Base-by-base conservation (phyloP, 2,329 filamentous ascomycete genomes). In the Chaetoscypha palmicola region DNA sequence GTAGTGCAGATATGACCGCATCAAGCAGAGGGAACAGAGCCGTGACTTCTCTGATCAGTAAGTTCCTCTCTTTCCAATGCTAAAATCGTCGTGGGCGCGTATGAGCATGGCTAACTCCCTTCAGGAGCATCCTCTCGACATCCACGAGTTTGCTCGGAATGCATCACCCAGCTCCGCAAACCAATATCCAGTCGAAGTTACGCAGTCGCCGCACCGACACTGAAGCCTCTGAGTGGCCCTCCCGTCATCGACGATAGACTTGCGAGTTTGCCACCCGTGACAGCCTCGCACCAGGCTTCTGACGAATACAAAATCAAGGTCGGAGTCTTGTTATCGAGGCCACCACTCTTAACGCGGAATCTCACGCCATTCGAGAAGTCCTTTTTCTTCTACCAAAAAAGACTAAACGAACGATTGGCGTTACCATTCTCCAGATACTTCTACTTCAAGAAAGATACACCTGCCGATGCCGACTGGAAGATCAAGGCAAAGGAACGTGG, bases 351-450 rank as follows among this genome's bases (percentile, higher is more conserved):
- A 58, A 97, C 92, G 20, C 83, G 86, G 54, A 74, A 83, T 49
- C 81, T 91, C 42, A 86, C 85, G 24, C 74, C 86, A 10, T 97
- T 98, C 67, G 92, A 98, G 67, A 85, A 88, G 61, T 76, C 91
- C 52, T 97, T 84, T 69, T 95, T 84, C 73, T 89, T 98, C 64
- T 98, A 98, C 70, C 92, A 98, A 70, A 91, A 91, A 58, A 88
- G 92, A 11, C 76, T 98, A 48, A 95, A 97, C 66, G 92, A 98
- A 72, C 86, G 92, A 33, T 75, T 95, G 41, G 81, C 83, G 16
- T 76, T 92, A 3, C 86, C 90, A 1, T 98, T 97, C 66, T 85
- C 85, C 45, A 80, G 86, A 54, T 86, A 86, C 63, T 92, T 97
- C 69, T 98, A 94, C 75, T 94, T 90, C 77, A 94, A 94, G 72